Percentiles rank a stretch among this genome's conserved stretches.
These are phyloP conservation scores for Ambrosia hybrid DNA, from an alignment of 140 eudicot genomes.

Conservation along the genomic window DNA sequence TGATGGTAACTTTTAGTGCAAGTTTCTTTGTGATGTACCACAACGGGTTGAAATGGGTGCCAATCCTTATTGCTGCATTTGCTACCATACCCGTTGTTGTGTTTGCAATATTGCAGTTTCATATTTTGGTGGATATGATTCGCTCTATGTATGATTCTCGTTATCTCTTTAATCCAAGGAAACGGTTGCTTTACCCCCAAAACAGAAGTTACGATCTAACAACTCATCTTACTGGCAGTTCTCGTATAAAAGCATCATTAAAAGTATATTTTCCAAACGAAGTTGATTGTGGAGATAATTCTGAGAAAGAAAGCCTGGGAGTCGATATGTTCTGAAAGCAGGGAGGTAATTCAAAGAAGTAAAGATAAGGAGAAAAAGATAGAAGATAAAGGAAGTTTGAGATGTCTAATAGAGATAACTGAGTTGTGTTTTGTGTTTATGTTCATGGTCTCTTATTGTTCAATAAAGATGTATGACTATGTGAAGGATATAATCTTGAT, in stretches of 20 bases:
- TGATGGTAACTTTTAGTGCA: constrained; percentile 38
- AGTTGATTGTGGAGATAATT: neutral
- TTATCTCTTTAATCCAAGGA: neutral
- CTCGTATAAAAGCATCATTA: no score
- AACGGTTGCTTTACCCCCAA: neutral
- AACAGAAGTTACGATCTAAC: neutral
- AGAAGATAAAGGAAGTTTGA: no score
- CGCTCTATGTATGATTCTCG: neutral
- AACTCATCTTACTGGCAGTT: neutral
- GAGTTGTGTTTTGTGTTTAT: no score
- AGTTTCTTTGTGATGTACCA: constrained; percentile 22
- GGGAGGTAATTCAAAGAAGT: no score
- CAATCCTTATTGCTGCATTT: neutral
- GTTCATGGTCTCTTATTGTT: no score
- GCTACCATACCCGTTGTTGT: neutral
- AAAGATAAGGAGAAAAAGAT: no score
- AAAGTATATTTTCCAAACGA: neutral
- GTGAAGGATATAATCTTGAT: no score
- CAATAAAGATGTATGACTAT: no score
- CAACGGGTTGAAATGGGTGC: constrained; percentile 6
- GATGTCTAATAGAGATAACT: no score
- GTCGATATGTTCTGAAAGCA: no score
- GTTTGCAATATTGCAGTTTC: constrained; percentile 2
- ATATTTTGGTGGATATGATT: neutral
- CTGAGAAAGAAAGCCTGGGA: no score